Base-by-base conservation (phyloP, 2,329 filamentous ascomycete species). In the Cryphonectria carpinicola region DNA sequence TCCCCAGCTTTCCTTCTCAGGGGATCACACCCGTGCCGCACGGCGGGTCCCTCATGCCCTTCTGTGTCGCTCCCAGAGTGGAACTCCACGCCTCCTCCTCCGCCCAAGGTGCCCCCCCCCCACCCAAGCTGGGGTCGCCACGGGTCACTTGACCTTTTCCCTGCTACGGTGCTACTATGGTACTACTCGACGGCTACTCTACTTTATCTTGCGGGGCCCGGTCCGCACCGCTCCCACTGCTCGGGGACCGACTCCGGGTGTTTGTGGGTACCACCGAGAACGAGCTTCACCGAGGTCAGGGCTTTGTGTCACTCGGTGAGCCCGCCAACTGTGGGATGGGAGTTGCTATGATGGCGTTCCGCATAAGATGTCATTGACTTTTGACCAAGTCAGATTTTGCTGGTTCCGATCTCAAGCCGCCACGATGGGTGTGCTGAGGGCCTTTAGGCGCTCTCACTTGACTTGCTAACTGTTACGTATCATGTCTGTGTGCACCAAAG, bases 201-300 rank as follows among this genome's bases (percentile, higher is more conserved):
- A 61, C 58, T 61, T n/a, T 61, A 61, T 61, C 58, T 61, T 61
- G 58, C 58, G 58, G 58, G 56, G 58, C 58, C 58, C 54, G 58
- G 58, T 61, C 58, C 58, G 58, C 58, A 61, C 58, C 58, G 58
- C 35, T 13, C 32, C 58, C 32, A 61, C 22, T 19, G 58, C 58
- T 49, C 58, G 58, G 58, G 22, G 7, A 39, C 58, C 58, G 58
- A 39, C 35, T 39, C 22, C 58, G 58, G 58, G 56, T 35, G 54
- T 32, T 32, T 62, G 60, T 62, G 64, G 64, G n/a, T 32, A 49
- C 35, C 25, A 4, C 25, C 14, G 46, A 32, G 46, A 32, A 46
- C 46, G 63, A 25, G 63, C 63, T 39, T 65, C 63, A 52, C 46
- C 63, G 63, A 65, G 25, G 25, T n/a, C 14, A 32, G 17, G 13